Percentiles rank a stretch among this genome's conserved stretches.
Evolutionary conservation across 208 protist species (phyloP).

Genomic region (Leishmania mexicana): DNA sequence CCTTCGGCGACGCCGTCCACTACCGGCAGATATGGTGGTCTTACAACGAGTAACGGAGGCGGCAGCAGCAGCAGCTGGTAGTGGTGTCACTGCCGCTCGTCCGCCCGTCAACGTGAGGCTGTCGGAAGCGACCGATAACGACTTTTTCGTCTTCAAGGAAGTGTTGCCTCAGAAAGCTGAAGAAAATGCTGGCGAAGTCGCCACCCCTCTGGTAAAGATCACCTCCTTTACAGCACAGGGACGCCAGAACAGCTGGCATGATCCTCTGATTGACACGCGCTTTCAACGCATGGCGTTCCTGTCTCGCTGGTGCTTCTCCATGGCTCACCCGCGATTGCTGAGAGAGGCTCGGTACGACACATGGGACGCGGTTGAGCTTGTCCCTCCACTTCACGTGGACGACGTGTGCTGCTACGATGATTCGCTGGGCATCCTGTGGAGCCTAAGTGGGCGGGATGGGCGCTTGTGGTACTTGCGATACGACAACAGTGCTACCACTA

Average conservation of each 20-base stretch:
- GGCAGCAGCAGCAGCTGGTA: not conserved
- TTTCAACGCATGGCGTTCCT: conserved; percentile 17
- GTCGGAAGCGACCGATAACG: conserved; percentile 43
- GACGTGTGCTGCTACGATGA: conserved; percentile 31
- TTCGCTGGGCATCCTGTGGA: conserved; percentile 22
- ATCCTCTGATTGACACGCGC: conserved; percentile 20
- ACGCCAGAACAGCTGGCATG: not conserved
- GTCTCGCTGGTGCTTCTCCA: conserved; percentile 15
- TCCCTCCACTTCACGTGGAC: conserved; percentile 1
- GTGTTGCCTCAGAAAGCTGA: conserved; percentile 10
- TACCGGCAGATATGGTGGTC: conserved; percentile 40
- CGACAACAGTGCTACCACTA: not conserved
- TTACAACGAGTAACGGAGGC: conserved; percentile 31
- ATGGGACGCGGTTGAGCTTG: conserved; percentile 15
- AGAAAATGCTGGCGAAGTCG: not conserved
- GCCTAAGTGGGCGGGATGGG: conserved; percentile 12
- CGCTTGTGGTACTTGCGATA: conserved; percentile 9
- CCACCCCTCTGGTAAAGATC: not conserved
- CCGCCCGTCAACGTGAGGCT: conserved; percentile 21
- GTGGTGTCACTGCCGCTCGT: not conserved
- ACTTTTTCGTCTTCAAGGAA: conserved; percentile 58
- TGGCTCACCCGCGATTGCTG: conserved; percentile 13
- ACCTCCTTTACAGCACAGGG: not conserved
- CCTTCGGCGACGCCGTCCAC: conserved; percentile 26
- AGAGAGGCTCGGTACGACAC: conserved; percentile 5